Evolutionary conservation across 441 rosid genomes (phyloP).

Genomic region (Pelargonium myrrhifolium): DNA sequence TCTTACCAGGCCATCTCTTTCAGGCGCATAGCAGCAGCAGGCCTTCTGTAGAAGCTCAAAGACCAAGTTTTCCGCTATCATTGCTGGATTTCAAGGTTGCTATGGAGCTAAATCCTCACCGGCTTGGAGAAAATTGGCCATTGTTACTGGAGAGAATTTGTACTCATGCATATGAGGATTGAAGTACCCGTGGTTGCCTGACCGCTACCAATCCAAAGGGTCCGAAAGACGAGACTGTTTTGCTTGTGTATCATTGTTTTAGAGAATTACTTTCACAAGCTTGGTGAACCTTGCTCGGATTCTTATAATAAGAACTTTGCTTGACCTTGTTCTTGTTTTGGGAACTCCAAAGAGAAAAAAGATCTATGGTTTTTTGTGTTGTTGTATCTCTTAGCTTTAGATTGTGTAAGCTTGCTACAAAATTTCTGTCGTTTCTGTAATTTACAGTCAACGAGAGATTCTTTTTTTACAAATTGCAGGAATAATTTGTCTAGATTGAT

Average conservation of each 20-base stretch:
- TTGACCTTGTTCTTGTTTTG: slow-evolving; percentile 30
- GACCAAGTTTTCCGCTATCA: slow-evolving; percentile 40
- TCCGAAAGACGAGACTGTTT: slow-evolving; percentile 25
- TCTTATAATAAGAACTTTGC: slow-evolving; percentile 25
- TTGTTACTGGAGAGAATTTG: slow-evolving; percentile 68
- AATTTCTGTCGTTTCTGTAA: slow-evolving; percentile 36
- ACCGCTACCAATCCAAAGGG: slow-evolving; percentile 32
- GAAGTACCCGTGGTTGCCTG: slow-evolving; percentile 30
- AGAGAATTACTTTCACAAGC: background rate
- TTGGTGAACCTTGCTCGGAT: slow-evolving; percentile 31
- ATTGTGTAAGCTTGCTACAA: slow-evolving; percentile 27
- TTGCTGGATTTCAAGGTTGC: slow-evolving; percentile 83
- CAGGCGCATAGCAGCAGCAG: slow-evolving; percentile 41
- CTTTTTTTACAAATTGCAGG: slow-evolving; percentile 17
- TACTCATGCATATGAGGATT: slow-evolving; percentile 49
- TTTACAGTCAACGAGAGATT: slow-evolving; percentile 36
- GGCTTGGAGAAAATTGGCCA: slow-evolving; percentile 91
- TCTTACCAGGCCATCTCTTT: slow-evolving; percentile 48
- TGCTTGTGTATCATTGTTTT: background rate
- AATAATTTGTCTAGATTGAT: slow-evolving; percentile 31
- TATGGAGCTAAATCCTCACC: slow-evolving; percentile 79
- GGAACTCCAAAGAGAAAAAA: slow-evolving; percentile 12
- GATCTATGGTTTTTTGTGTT: slow-evolving; percentile 35
- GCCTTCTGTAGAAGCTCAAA: slow-evolving; percentile 37
- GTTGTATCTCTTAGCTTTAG: slow-evolving; percentile 40